Evolutionary conservation across 2,329 filamentous ascomycete genomes (phyloP), one percentile per base, ranked within the genome.

Genomic region (Alternaria longipes): DNA sequence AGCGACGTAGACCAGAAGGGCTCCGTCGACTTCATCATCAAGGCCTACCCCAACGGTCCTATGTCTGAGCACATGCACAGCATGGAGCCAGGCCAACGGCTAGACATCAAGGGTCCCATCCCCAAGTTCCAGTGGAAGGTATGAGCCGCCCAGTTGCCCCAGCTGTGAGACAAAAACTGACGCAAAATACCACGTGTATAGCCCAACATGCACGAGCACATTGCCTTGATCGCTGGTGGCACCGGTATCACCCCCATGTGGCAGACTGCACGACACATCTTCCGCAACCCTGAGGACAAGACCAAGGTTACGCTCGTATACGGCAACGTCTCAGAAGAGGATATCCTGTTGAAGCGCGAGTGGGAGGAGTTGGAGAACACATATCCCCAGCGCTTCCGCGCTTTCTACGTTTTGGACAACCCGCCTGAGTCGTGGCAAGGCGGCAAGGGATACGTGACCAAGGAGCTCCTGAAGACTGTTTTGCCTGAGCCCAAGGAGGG

Each of bases 181-280:
- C 32, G 7, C 36, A 1, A 3, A n/a, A 7, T 1, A 1, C 14
- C 14, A 8, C 30, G 11, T 50, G 14, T 42, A 22, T 32, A 50
- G 46, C 76, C 90, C 70, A 98, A 98, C 87, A 97, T 97, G 87
- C 94, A 97, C 41, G 84, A 92, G 63, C 93, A 98, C 84, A 88
- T 96, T 72, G 90, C 88, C 40, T 85, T 94, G 68, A 87, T 99
- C 65, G 93, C 94, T n/a, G 95, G 95, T 73, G 95, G 95, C 67
- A 97, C 95, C 8, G 95, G 95, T 63, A 97, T 99, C 80, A 95
- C 95, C 11, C 95, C 95, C 70, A 97, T 98, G 94, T 98, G 92
- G 86, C 95, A 99, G 85, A 89, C 99, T 46, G 85, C 89, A 67
- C 92, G 92, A 65, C 87, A 90, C 76, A 97, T 99, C 83, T 97